Conservation (phyloP, 1,139 yeast genomes). For the Yamadazyma diospyri region DNA sequence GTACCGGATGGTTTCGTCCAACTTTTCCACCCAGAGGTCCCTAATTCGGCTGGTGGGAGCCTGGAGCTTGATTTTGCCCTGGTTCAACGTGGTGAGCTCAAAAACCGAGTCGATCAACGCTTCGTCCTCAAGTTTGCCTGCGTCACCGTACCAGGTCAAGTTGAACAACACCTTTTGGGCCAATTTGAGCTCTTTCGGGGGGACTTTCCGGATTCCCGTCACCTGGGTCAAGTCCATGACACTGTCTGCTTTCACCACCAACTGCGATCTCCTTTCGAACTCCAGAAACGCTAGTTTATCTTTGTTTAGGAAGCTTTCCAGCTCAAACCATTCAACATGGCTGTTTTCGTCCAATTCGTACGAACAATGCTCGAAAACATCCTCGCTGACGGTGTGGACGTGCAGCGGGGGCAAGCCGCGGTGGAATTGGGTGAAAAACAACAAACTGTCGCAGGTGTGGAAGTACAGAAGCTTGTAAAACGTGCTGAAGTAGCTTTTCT, state of each 20-base stretch:
- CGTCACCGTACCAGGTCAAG: constrained; percentile 42
- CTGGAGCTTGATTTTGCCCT: constrained; percentile 48
- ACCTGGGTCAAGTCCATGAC: constrained; percentile 59
- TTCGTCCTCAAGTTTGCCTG: constrained; percentile 23
- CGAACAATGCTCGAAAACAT: constrained; percentile 46
- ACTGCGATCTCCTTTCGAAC: constrained; percentile 56
- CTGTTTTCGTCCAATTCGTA: constrained; percentile 44
- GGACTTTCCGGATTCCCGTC: constrained; percentile 28
- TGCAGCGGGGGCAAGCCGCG: constrained; percentile 56
- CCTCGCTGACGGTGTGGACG: constrained; percentile 19
- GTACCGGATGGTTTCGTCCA: constrained; percentile 45
- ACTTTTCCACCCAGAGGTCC: constrained; percentile 61
- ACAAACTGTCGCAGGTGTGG: constrained; percentile 55
- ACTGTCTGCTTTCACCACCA: constrained; percentile 56
- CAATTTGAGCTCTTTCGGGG: constrained; percentile 22
- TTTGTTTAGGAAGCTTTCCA: constrained; percentile 39
- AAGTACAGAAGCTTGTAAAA: constrained; percentile 60
- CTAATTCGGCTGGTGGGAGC: constrained; percentile 52
- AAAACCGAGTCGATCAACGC: constrained; percentile 44
- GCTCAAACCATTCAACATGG: constrained; percentile 61
- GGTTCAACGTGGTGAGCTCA: constrained; percentile 49
- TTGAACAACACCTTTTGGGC: constrained; percentile 37
- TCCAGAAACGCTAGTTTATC: constrained; percentile 63
- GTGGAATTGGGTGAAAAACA: constrained; percentile 55
- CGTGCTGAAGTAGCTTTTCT: constrained; percentile 36